Evolutionary conservation across 2,329 filamentous ascomycete genomes (phyloP), one percentile per base, ranked within the genome.

Genomic region (Beauveria sp.): DNA sequence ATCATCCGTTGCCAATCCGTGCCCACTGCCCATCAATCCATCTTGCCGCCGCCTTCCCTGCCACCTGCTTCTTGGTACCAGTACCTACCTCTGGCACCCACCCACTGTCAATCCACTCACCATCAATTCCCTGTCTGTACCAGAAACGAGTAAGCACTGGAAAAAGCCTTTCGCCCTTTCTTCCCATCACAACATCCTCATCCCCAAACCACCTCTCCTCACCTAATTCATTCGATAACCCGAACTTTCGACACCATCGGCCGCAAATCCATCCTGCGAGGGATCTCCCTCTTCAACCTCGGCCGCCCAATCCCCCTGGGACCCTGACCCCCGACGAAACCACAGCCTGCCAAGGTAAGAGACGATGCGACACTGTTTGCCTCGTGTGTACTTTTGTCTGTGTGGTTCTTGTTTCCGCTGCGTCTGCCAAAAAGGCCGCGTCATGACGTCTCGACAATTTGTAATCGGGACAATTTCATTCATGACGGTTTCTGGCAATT

Each of bases 261-360:
- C 44, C 46, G 20, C 5, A 41, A n/a, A 26, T 37, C 6, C 9
- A 22, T 24, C 55, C 30, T 34, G 44, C 44, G 55, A 57, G 55
- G 55, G 30, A 40, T 46, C 12, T 28, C 22, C 44, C 53, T 57
- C 55, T 50, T 18, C 34, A 22, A 50, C 14, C 43, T 48, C 41
- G 10, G 22, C 41, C 28, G 16, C 18, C n/a, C 28, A 30, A 55
- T 46, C 26, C 26, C 24, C 26, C 14, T 24, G 10, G 18, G 53
- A 30, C 24, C 24, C 20, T 50, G 44, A 41, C 3, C 28, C 43
- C 55, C 43, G 20, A 48, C 55, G 26, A 48, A 44, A 47, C 54
- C 30, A n/a, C 43, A 47, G 55, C 43, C 44, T 57, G 34, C 20
- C 40, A 14, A 57, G 55, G 55, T 57, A 50, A 57, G 55, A 12